These are phyloP conservation scores for Scleroderma citrinum DNA, from an alignment of 768 basidiomycete species.

Conservation along the genomic window DNA sequence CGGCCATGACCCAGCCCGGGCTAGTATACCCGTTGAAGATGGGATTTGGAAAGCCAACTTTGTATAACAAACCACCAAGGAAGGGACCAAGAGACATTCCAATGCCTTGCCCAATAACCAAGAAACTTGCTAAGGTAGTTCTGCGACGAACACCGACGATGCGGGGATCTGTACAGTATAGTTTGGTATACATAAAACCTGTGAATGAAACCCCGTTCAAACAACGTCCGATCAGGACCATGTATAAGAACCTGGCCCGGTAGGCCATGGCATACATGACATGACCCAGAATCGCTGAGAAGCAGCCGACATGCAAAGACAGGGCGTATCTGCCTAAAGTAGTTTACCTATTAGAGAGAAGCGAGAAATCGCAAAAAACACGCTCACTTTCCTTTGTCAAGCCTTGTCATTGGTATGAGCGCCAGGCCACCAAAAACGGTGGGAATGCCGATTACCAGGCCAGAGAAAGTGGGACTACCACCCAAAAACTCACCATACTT, in stretches of 20 bases:
- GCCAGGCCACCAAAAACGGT: conserved; percentile 53
- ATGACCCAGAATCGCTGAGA: conserved; percentile 47
- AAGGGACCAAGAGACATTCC: conserved; percentile 63
- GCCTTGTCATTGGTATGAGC: conserved; percentile 48
- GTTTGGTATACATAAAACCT: conserved; percentile 62
- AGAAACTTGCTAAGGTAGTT: conserved; percentile 56
- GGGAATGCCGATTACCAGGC: conserved; percentile 62
- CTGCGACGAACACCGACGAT: conserved; percentile 59
- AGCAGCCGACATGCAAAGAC: conserved; percentile 52
- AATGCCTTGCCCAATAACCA: conserved; percentile 56
- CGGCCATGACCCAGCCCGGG: conserved; percentile 62
- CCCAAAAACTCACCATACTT: conserved; percentile 57
- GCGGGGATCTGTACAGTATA: conserved; percentile 62
- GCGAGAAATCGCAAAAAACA: background rate
- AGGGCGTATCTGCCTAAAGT: conserved; percentile 45
- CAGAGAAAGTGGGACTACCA: conserved; percentile 65
- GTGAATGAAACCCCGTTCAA: conserved; percentile 57
- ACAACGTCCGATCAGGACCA: conserved; percentile 67
- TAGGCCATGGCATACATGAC: conserved; percentile 60
- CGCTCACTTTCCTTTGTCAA: conserved; percentile 45
- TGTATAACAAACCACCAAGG: conserved; percentile 56
- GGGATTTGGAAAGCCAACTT: conserved; percentile 47
- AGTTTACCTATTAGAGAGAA: background rate
- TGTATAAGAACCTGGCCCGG: conserved; percentile 51
- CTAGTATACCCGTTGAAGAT: conserved; percentile 66